phyloP scores from a whole-genome alignment of 1,139 yeast genomes.

The Taphrina sp. region DNA sequence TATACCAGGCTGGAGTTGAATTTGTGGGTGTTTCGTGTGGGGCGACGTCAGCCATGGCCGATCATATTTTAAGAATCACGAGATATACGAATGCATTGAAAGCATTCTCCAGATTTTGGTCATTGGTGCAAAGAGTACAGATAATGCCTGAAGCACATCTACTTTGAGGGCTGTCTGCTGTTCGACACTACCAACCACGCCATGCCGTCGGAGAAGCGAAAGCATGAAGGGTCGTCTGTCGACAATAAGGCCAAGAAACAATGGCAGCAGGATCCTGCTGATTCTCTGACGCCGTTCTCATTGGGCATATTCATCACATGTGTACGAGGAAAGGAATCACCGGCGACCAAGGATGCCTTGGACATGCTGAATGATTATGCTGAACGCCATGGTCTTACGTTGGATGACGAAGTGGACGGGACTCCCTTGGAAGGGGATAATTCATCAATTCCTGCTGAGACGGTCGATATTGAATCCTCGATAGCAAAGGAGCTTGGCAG shows the following conservation, averaged over 20 bases:
- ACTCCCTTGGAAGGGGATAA: constrained; percentile 22
- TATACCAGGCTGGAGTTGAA: too few species aligned
- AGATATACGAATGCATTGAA: too few species aligned
- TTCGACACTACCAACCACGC: too few species aligned
- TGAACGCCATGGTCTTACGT: constrained; percentile 5
- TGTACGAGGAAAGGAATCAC: constrained; percentile 26
- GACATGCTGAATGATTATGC: constrained; percentile 23
- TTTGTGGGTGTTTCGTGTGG: too few species aligned
- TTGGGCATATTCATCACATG: constrained; percentile 27
- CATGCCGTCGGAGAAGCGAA: constrained; percentile 4
- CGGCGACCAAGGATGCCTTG: constrained; percentile 19
- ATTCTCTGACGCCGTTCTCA: constrained; percentile 22
- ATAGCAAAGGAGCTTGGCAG: constrained; percentile 45
- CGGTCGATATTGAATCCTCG: constrained; percentile 38
- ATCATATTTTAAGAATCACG: too few species aligned
- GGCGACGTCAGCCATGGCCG: too few species aligned
- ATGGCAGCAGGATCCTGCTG: constrained; percentile 25
- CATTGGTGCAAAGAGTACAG: too few species aligned
- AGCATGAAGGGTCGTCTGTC: constrained; percentile 8
- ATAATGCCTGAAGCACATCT: too few species aligned
- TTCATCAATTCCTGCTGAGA: constrained; percentile 25
- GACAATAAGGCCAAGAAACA: constrained; percentile 14
- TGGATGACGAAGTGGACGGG: constrained; percentile 23
- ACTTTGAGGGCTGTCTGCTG: too few species aligned
- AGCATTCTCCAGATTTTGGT: too few species aligned